A percentile compares a stretch with the other conserved stretches of the same genome.
Evolutionary conservation across 2,329 filamentous ascomycete species (phyloP).

Genomic region (Fusarium decemcellulare): DNA sequence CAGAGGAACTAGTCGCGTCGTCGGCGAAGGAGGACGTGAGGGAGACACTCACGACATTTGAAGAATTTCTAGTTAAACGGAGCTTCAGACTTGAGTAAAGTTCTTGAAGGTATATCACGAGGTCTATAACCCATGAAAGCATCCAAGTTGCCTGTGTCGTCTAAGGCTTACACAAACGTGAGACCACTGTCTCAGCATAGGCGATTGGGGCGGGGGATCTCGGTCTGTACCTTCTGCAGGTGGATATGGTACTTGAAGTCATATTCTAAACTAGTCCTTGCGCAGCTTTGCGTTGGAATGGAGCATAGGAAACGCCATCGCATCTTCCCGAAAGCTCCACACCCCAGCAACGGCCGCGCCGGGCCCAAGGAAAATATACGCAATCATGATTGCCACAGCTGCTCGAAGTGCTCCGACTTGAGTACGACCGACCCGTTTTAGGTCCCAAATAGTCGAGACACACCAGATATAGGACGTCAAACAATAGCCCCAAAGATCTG

Average conservation of each 20-base stretch:
- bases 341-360: slow-evolving; percentile 24
- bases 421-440: slow-evolving; percentile 22
- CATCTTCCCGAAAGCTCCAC: slow-evolving; percentile 30
- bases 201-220: too few species aligned
- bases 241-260: too few species aligned
- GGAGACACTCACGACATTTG: neutral
- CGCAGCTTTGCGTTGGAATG: neutral
- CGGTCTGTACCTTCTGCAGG: too few species aligned
- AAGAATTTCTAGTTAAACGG: neutral
- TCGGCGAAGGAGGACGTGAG: neutral
- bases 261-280: neutral
- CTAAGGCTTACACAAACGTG: too few species aligned
- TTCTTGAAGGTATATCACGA: too few species aligned
- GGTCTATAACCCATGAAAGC: too few species aligned
- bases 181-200: too few species aligned
- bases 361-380: slow-evolving; percentile 11
- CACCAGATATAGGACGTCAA: slow-evolving; percentile 21
- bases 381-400: neutral
- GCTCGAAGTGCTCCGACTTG: neutral
- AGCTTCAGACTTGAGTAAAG: too few species aligned
- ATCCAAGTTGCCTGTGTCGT: too few species aligned
- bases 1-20: neutral
- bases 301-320: neutral
- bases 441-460: slow-evolving; percentile 21
- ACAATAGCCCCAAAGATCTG: slow-evolving; percentile 20